Conservation (phyloP, 257 asterid genomes). For the Linderniella brevidens region DNA sequence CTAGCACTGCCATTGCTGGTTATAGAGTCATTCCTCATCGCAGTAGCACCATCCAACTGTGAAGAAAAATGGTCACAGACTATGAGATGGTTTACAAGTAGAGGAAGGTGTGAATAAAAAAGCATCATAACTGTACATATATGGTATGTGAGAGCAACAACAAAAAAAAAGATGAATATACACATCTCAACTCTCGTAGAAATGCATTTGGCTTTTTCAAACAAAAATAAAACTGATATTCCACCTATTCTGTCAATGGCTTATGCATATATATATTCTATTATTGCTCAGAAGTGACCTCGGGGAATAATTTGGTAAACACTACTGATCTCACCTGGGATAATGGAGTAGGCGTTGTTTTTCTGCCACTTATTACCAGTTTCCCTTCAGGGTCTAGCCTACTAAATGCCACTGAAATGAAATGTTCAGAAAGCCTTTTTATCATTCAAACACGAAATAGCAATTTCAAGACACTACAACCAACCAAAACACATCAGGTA, state of each 20-base stretch:
- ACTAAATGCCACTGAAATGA: slow-evolving; percentile 73
- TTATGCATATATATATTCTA: too few species aligned
- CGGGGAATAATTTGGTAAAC: slow-evolving; percentile 4
- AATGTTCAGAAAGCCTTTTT: slow-evolving; percentile 15
- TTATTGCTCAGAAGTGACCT: too few species aligned
- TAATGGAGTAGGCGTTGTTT: slow-evolving; percentile 34
- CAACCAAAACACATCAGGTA: too few species aligned
- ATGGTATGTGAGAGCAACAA: too few species aligned
- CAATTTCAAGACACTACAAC: slow-evolving; percentile 1
- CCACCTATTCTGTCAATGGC: too few species aligned
- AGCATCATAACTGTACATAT: too few species aligned
- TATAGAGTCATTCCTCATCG: slow-evolving; percentile 18
- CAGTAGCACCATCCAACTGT: slow-evolving; percentile 51
- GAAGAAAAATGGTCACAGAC: slow-evolving; percentile 8
- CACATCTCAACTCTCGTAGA: too few species aligned
- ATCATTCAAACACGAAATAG: slow-evolving; percentile 8
- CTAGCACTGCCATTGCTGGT: slow-evolving; percentile 26
- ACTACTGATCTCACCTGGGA: slow-evolving; percentile 34
- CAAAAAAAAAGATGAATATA: too few species aligned
- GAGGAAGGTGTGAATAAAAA: slow-evolving; percentile 1
- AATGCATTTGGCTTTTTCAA: too few species aligned
- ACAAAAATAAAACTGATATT: too few species aligned
- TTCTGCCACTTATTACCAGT: slow-evolving; percentile 90
- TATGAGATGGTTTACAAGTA: too few species aligned
- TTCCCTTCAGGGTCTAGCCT: slow-evolving; percentile 89